Evolutionary conservation across 1,284 basidiomycete species (phyloP).

Genomic region (Trichosporon sp.): DNA sequence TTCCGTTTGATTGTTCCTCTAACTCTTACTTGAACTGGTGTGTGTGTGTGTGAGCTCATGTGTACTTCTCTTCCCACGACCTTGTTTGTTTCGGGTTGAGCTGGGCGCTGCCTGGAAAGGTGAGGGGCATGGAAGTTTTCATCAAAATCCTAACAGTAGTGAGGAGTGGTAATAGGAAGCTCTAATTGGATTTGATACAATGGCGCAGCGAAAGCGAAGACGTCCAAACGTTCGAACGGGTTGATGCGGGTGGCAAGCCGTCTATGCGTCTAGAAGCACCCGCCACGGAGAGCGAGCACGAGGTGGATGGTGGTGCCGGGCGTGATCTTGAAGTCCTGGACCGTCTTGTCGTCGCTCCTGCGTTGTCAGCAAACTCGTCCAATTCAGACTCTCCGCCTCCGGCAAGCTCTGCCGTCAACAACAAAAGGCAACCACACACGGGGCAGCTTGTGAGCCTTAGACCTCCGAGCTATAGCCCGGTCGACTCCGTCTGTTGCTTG

Average conservation of each 20-base stretch:
- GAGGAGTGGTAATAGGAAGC: neutral
- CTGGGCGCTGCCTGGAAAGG: neutral
- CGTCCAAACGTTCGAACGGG: neutral
- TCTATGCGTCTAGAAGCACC: slow-evolving; percentile 53
- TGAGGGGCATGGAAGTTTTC: slow-evolving; percentile 3
- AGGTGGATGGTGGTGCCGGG: slow-evolving; percentile 86
- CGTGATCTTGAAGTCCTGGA: slow-evolving; percentile 76
- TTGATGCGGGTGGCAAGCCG: neutral
- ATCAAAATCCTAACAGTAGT: slow-evolving; percentile 6
- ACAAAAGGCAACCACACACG: neutral
- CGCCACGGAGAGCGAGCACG: slow-evolving; percentile 88
- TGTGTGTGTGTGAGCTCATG: neutral
- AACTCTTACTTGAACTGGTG: neutral
- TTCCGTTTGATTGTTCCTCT: neutral
- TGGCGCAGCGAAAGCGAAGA: slow-evolving; percentile 17
- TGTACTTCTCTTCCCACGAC: neutral
- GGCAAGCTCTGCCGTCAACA: neutral
- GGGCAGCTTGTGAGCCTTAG: too few relatives aligned
- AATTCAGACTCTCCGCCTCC: neutral
- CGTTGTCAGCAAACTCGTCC: neutral
- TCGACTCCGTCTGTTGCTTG: too few relatives aligned
- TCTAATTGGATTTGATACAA: slow-evolving; percentile 15
- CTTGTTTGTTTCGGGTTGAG: neutral
- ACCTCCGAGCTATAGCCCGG: too few relatives aligned
- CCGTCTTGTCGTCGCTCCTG: slow-evolving; percentile 81